Evolutionary conservation across 1,284 basidiomycete species (phyloP).

Genomic region (Irpex sp.): DNA sequence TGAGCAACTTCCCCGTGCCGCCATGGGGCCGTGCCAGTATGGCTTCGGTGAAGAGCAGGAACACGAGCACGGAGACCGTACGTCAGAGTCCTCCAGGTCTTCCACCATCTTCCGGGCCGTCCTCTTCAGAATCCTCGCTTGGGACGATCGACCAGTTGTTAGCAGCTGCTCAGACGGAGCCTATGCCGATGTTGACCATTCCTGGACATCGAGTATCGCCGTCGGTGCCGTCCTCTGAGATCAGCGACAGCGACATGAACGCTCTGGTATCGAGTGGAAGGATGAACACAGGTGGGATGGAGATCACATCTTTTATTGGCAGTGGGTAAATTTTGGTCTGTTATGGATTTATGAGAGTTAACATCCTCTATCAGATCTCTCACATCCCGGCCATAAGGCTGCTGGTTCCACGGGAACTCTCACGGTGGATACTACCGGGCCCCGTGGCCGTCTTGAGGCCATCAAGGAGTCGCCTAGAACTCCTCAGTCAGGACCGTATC

Average conservation of each 20-base stretch:
- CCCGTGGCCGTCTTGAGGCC: background rate
- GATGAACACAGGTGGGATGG: conserved; percentile 49
- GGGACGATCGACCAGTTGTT: background rate
- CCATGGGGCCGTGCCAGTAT: conserved; percentile 35
- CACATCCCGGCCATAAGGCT: conserved; percentile 15
- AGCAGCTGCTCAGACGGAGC: background rate
- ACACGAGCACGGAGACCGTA: background rate
- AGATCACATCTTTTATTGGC: conserved; percentile 74
- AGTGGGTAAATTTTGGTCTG: conserved; percentile 35
- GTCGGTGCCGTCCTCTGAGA: conserved; percentile 32
- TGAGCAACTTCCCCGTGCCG: conserved; percentile 68
- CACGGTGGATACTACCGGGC: background rate
- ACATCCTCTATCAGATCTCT: conserved; percentile 6
- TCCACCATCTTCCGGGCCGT: background rate
- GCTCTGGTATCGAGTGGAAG: conserved; percentile 19
- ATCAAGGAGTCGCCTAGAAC: conserved; percentile 1
- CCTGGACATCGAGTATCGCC: conserved; percentile 10
- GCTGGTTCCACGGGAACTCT: conserved; percentile 14
- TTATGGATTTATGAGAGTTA: background rate
- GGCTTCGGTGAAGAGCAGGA: conserved; percentile 8
- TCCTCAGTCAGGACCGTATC: background rate
- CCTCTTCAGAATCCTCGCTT: background rate
- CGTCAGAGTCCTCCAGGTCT: conserved; percentile 7
- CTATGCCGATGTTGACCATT: background rate
- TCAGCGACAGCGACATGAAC: conserved; percentile 11